Conservation (phyloP, 306 rosid species). For the Potentilla sterilis region DNA sequence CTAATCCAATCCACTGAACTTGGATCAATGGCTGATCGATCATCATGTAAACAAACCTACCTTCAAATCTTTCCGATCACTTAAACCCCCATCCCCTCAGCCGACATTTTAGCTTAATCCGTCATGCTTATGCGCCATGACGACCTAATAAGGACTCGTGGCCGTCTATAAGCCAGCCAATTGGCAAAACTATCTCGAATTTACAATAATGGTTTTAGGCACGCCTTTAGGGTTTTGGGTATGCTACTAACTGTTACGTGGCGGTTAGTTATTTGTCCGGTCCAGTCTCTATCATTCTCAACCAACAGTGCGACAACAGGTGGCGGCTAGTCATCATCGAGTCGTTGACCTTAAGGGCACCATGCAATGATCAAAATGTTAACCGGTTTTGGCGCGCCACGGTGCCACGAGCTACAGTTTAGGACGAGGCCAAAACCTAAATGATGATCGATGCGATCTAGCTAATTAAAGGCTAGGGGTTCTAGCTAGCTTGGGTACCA, state of each 20-base stretch:
- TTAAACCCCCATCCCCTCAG: not conserved
- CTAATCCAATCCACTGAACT: not conserved
- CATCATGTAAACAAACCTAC: not conserved
- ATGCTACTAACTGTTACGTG: conserved; percentile 12
- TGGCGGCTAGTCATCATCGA: conserved; percentile 12
- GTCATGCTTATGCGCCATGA: conserved; percentile 29
- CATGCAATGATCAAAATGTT: not conserved
- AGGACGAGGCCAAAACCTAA: not conserved
- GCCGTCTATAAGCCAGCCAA: not conserved
- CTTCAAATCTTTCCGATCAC: not conserved
- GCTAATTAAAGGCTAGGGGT: too few relatives aligned
- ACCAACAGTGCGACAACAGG: conserved; percentile 3
- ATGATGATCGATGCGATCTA: too few relatives aligned
- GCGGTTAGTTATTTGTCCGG: not conserved
- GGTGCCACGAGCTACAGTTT: not conserved
- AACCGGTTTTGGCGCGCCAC: conserved; percentile 13
- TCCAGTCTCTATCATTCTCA: conserved; percentile 8
- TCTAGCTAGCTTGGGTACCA: not conserved
- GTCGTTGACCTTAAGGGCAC: not conserved
- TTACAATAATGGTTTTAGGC: not conserved
- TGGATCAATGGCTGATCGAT: not conserved
- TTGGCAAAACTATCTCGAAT: not conserved
- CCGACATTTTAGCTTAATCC: conserved; percentile 12
- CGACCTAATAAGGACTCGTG: conserved; percentile 12
- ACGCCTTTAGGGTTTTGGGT: not conserved